phyloP scores from a whole-genome alignment of 1,284 basidiomycete genomes.

The Pseudozyma tsukubaensis region DNA sequence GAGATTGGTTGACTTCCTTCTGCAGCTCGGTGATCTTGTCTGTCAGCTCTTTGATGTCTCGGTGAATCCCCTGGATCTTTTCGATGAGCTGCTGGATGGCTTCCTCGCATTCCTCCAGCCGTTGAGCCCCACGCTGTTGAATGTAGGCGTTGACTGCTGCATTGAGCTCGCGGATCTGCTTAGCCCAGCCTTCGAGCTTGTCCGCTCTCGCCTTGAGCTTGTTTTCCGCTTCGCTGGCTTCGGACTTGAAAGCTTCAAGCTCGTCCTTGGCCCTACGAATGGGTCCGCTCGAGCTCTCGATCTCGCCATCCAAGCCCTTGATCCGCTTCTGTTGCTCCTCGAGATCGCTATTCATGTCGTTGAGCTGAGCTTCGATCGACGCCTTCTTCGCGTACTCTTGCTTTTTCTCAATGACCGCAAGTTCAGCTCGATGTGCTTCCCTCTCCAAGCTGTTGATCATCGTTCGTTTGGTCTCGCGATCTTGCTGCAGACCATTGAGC shows the following conservation, averaged over 20 bases:
- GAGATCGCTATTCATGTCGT: constrained; percentile 74
- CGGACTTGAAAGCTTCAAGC: constrained; percentile 73
- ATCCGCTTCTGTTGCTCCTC: constrained; percentile 66
- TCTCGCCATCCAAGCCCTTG: constrained; percentile 73
- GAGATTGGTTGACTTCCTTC: constrained; percentile 68
- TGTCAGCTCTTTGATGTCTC: constrained; percentile 45
- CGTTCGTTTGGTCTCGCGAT: constrained; percentile 50
- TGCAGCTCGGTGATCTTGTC: constrained; percentile 58
- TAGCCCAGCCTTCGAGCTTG: constrained; percentile 42
- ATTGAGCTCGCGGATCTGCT: constrained; percentile 53
- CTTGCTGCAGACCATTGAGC: constrained; percentile 52
- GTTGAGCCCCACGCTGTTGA: constrained; percentile 47
- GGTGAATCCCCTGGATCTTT: constrained; percentile 44
- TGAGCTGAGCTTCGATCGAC: constrained; percentile 51
- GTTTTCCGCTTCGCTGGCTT: constrained; percentile 72
- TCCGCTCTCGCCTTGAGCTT: constrained; percentile 71
- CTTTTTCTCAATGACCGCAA: constrained; percentile 69
- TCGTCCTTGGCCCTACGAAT: constrained; percentile 78
- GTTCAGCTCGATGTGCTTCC: constrained; percentile 47
- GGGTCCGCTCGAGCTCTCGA: constrained; percentile 76
- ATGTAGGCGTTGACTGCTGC: constrained; percentile 43
- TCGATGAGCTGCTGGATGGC: constrained; percentile 60
- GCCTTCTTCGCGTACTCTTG: constrained; percentile 53
- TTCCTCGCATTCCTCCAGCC: constrained; percentile 49
- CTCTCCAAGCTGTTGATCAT: constrained; percentile 50